A percentile compares a stretch with the other conserved stretches of the same genome.
Evolutionary conservation across 176 grass and related monocot species (phyloP).

Genomic region (Stipa capillata): DNA sequence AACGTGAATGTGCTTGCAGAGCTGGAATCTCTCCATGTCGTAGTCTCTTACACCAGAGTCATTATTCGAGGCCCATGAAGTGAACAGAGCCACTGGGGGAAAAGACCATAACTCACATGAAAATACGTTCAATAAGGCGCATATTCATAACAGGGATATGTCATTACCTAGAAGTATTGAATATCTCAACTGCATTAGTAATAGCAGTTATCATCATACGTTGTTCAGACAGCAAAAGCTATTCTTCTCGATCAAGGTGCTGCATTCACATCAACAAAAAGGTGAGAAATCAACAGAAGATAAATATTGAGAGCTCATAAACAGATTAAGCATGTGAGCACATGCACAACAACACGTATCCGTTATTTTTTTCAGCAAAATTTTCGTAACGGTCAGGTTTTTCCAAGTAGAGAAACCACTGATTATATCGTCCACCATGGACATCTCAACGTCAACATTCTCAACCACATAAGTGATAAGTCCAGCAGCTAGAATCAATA

Average conservation of each 20-base stretch:
- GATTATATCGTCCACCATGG: background rate
- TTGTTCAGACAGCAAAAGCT: constrained; percentile 71
- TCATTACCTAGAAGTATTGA: constrained; percentile 69
- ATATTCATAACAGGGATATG: background rate
- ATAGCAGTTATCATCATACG: constrained; percentile 86
- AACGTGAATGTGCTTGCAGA: constrained; percentile 74
- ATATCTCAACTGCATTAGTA: constrained; percentile 91
- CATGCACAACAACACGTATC: background rate
- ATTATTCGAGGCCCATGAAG: constrained; percentile 80
- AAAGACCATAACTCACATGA: constrained; percentile 16
- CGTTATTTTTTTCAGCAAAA: background rate
- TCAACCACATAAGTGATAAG: background rate
- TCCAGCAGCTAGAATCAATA: background rate
- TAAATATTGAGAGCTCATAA: background rate
- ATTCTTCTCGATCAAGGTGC: constrained; percentile 81
- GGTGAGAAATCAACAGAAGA: background rate
- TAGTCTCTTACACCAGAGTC: constrained; percentile 69
- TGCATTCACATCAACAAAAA: constrained; percentile 32
- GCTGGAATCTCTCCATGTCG: constrained; percentile 75
- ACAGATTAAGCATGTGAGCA: background rate
- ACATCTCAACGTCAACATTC: background rate
- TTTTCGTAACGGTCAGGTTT: background rate
- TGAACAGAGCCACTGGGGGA: constrained; percentile 42
- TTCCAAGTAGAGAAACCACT: background rate
- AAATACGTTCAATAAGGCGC: background rate